phyloP scores from a whole-genome alignment of 2,329 filamentous ascomycete species.

The Salinomyces thailandicus region DNA sequence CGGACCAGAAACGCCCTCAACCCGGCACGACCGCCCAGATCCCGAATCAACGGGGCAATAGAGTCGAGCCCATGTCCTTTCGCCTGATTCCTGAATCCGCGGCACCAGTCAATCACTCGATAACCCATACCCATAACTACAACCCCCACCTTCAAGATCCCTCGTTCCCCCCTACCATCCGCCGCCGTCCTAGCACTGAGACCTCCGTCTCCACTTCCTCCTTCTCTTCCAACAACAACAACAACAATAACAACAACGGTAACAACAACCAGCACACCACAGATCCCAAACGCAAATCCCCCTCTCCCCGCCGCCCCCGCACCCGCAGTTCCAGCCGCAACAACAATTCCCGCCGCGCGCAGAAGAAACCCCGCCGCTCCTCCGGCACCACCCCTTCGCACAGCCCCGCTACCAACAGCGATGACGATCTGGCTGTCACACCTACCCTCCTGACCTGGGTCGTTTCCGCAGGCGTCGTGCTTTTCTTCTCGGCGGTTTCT shows the following conservation, averaged over 20 bases:
- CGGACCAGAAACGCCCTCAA: slow-evolving; percentile 23
- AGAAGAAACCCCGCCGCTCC: slow-evolving; percentile 33
- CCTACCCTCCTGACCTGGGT: slow-evolving; percentile 57
- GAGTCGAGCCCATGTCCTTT: slow-evolving; percentile 43
- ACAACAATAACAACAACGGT: slow-evolving; percentile 28
- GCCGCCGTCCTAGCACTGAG: slow-evolving; percentile 21
- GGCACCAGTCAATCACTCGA: slow-evolving; percentile 23
- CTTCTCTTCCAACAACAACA: slow-evolving; percentile 14
- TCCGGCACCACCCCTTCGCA: slow-evolving; percentile 6
- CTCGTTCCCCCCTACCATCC: slow-evolving; percentile 27
- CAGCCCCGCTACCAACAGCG: slow-evolving; percentile 19
- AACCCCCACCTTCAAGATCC: slow-evolving; percentile 20
- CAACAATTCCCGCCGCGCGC: slow-evolving; percentile 30
- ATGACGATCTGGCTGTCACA: slow-evolving; percentile 31
- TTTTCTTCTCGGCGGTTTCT: slow-evolving; percentile 53
- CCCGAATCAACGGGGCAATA: slow-evolving; percentile 16
- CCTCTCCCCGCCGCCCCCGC: slow-evolving; percentile 16
- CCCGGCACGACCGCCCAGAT: slow-evolving; percentile 13
- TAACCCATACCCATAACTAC: background rate
- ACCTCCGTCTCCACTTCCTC: slow-evolving; percentile 22
- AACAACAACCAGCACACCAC: background rate
- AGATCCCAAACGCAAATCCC: slow-evolving; percentile 35
- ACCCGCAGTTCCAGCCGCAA: slow-evolving; percentile 35
- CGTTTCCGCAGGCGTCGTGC: slow-evolving; percentile 53
- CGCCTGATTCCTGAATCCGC: slow-evolving; percentile 51